Conservation (phyloP, 345 rosid species). For the Turnera subulata region DNA sequence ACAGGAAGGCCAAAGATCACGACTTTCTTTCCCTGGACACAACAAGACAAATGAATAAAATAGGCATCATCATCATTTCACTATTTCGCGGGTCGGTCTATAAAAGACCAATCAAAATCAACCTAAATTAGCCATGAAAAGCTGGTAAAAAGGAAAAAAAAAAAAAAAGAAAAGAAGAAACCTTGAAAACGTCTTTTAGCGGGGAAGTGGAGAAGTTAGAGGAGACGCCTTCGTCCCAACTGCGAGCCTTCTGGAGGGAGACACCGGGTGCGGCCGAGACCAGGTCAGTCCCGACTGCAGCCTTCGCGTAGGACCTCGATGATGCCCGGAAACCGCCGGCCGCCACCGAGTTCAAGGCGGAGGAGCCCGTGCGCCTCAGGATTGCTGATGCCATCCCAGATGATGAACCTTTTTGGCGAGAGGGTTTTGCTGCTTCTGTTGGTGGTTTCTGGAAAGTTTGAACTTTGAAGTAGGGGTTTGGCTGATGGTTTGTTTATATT, state of each 20-base stretch:
- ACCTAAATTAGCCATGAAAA: too few relatives aligned
- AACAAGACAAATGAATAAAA: slow-evolving; percentile 1
- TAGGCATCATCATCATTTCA: too few relatives aligned
- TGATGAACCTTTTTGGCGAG: too few relatives aligned
- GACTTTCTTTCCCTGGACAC: slow-evolving; percentile 81
- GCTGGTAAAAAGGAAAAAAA: too few relatives aligned
- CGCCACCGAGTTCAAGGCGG: slow-evolving; percentile 28
- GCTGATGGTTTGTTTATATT: too few relatives aligned
- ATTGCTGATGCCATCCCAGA: slow-evolving; percentile 67
- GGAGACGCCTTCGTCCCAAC: slow-evolving; percentile 87
- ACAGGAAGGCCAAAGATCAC: slow-evolving; percentile 93
- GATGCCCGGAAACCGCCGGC: slow-evolving; percentile 29
- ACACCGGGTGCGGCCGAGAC: slow-evolving; percentile 63
- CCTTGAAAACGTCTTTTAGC: slow-evolving; percentile 69
- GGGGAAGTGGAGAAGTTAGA: slow-evolving; percentile 74
- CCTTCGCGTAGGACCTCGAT: slow-evolving; percentile 51
- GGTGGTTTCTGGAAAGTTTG: too few relatives aligned
- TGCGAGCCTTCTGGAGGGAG: slow-evolving; percentile 82
- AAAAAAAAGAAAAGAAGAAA: neutral
- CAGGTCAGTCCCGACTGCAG: slow-evolving; percentile 58
- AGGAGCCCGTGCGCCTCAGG: slow-evolving; percentile 38
- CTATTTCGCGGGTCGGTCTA: too few relatives aligned
- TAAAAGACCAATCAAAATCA: too few relatives aligned
- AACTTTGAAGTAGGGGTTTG: too few relatives aligned
- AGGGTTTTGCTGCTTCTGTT: too few relatives aligned